phyloP scores from a whole-genome alignment of 1,284 basidiomycete genomes.

The Ustilago trichophora region DNA sequence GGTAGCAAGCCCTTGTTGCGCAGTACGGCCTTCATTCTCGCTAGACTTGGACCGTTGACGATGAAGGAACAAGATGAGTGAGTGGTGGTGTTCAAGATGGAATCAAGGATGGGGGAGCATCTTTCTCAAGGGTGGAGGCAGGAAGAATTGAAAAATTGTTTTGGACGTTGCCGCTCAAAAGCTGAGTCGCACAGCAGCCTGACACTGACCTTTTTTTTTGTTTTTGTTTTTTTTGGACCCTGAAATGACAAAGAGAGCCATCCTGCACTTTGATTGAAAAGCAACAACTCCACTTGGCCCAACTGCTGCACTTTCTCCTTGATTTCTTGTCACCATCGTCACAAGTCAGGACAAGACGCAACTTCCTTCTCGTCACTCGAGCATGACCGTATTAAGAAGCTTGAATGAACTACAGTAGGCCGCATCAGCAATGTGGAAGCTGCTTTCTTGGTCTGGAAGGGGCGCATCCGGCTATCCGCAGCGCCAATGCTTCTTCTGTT shows the following conservation, averaged over 20 bases:
- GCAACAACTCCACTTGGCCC: neutral
- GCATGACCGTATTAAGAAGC: neutral
- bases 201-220: too few relatives aligned
- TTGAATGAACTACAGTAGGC: neutral
- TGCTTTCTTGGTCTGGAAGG: conserved; percentile 16
- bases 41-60: too few relatives aligned
- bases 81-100: conserved; percentile 4
- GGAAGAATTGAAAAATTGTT: conserved; percentile 2
- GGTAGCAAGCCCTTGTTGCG: neutral
- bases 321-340: neutral
- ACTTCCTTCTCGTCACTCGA: too few relatives aligned
- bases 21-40: conserved; percentile 20
- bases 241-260: neutral
- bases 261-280: neutral
- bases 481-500: conserved; percentile 55
- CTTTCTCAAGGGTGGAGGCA: conserved; percentile 9
- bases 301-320: neutral
- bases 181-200: too few relatives aligned
- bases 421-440: conserved; percentile 15
- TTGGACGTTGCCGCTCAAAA: too few relatives aligned
- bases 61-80: neutral
- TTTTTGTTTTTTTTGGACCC: conserved; percentile 2
- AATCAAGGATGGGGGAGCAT: conserved; percentile 2
- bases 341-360: too few relatives aligned
- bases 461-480: conserved; percentile 36